Base-by-base conservation (phyloP, 352 stramenopile genomes). In the Phytopythium kandeliae region DNA sequence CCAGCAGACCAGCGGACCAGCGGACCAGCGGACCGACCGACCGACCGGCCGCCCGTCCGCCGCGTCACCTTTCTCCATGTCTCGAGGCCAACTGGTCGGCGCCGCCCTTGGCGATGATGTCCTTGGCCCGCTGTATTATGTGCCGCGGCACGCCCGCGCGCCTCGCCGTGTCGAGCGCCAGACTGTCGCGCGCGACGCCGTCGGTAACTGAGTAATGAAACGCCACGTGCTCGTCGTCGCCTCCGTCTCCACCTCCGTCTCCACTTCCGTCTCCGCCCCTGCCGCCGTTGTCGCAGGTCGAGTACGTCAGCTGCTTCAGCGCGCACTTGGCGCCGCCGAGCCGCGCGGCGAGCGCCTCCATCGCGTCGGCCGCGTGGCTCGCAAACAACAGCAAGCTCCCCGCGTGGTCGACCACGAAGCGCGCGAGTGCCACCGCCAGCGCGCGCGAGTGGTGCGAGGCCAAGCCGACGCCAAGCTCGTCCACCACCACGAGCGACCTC, bases 381-480 rank as follows among this genome's bases (percentile, higher is more conserved):
- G 69, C 64, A 21, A 84, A 62, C 26, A 80, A 24, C 6, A 72
- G 65, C 8, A 57, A 44, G 10, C 69, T 74, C 7, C 67, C 48
- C 25, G 69, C 37, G 0, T 42, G 51, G 28, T 70, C 24, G 2
- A 64, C 59, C 4, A 84, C 51, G 40, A 59, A 63, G 49, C 63
- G 17, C 43, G 59, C 54, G 61, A 62, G 38, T 36, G 60, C 65
- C 28, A 77, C 45, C 1, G 55, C 60, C n/a, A 58, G 45, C 6
- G 57, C 67, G 47, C 75, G 57, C 11, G 46, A 48, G 16, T 60
- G 28, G 3, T 58, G 57, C 31, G 46, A 52, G 12, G 61, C 47
- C 50, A 80, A 57, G 0, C 69, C 72, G 41, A 68, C 74, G 19
- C 72, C 72, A 17, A 78, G 58, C 40, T 79, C 71, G 26, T 83